Percentiles rank a stretch among this genome's conserved stretches.
These are phyloP conservation scores for Grifola frondosa DNA, from an alignment of 1,284 basidiomycete species.

Conservation along the genomic window DNA sequence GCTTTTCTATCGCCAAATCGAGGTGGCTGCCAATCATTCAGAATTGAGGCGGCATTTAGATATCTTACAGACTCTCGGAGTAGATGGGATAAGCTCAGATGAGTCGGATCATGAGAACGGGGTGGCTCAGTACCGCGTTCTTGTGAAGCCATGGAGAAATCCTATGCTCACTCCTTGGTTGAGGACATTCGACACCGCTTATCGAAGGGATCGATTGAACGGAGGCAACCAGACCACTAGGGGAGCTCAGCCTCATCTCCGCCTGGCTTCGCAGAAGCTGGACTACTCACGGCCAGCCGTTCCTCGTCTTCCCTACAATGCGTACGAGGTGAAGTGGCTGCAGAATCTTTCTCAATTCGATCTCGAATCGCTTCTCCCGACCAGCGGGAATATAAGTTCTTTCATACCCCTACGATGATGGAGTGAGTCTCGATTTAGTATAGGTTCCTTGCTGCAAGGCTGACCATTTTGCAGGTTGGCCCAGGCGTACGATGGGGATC, in stretches of 20 bases:
- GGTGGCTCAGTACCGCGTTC: background rate
- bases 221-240: background rate
- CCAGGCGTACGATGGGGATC: no score
- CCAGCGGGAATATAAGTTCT: no score
- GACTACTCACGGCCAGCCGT: background rate
- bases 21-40: background rate
- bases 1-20: constrained; percentile 2
- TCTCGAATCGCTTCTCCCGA: no score
- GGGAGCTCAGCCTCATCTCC: background rate
- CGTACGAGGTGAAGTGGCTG: background rate
- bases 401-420: no score
- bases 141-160: background rate
- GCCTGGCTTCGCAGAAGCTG: background rate
- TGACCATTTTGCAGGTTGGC: no score
- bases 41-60: background rate
- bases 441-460: no score
- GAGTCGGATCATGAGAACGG: background rate
- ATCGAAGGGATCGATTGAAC: background rate
- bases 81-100: background rate
- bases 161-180: background rate
- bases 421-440: no score
- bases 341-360: background rate
- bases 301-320: background rate
- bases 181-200: background rate
- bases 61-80: background rate